These are phyloP conservation scores for Aspergillus aculeatinus DNA, from an alignment of 2,329 filamentous ascomycete genomes.

Conservation along the genomic window DNA sequence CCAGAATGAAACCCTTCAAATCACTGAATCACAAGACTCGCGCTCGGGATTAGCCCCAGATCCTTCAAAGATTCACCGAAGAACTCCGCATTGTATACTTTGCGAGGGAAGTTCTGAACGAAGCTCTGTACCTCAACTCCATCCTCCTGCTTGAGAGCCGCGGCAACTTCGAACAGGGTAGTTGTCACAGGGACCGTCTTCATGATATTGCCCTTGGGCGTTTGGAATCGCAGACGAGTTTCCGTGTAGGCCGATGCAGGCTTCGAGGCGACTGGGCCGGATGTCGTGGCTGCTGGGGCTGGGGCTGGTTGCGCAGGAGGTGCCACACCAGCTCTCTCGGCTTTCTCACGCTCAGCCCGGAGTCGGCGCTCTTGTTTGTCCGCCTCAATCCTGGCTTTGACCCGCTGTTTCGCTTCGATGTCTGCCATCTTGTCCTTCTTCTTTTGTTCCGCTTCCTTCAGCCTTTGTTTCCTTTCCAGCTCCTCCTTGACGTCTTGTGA, in stretches of 20 bases:
- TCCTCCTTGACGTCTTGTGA: slow-evolving; percentile 87
- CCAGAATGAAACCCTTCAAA: slow-evolving; percentile 1
- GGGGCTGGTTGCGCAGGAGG: slow-evolving; percentile 50
- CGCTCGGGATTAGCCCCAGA: slow-evolving; percentile 83
- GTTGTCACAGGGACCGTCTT: slow-evolving; percentile 89
- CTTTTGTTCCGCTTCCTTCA: slow-evolving; percentile 87
- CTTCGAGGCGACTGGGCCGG: slow-evolving; percentile 55
- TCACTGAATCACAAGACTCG: slow-evolving; percentile 73
- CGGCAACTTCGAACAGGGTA: slow-evolving; percentile 87
- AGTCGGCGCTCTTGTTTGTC: slow-evolving; percentile 86
- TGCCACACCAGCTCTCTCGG: slow-evolving; percentile 73
- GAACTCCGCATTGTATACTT: slow-evolving; percentile 72
- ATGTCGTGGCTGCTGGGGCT: slow-evolving; percentile 43
- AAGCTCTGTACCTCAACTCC: slow-evolving; percentile 73
- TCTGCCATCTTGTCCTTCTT: slow-evolving; percentile 85
- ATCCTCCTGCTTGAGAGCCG: slow-evolving; percentile 69
- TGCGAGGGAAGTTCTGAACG: slow-evolving; percentile 81
- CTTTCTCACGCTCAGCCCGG: slow-evolving; percentile 83
- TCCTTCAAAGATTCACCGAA: slow-evolving; percentile 92
- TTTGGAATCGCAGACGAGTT: slow-evolving; percentile 78
- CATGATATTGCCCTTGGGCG: slow-evolving; percentile 69
- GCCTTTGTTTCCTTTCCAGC: slow-evolving; percentile 79
- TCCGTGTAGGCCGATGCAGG: slow-evolving; percentile 73
- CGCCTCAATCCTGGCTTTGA: slow-evolving; percentile 90
- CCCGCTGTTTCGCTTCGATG: slow-evolving; percentile 78